Base-by-base conservation (phyloP, 1,139 yeast genomes). In the Meyerozyma sp. region DNA sequence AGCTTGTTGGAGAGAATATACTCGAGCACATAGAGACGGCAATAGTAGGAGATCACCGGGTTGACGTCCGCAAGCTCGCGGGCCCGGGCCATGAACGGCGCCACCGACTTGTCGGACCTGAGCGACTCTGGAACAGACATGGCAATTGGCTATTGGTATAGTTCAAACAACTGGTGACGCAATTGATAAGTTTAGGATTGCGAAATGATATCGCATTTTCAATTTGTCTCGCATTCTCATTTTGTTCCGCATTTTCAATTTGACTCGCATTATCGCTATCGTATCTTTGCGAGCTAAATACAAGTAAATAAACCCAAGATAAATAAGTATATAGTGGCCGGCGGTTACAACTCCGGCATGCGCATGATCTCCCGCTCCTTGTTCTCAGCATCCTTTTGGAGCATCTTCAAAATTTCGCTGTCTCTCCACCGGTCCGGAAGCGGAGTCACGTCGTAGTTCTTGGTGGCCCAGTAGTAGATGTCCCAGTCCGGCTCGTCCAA, bases 401-500 rank as follows among this genome's bases (percentile, higher is more conserved):
- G 69, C 68, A 75, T 61, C 46, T 63, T 62, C 71, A 93, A 73
- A 39, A 93, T 68, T 55, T 75, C 67, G 14, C 88, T 79, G 46
- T 82, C 60, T 59, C 81, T 73, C 96, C 96, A 91, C 56, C 77
- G 76, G 40, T 86, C 91, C 6, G 98, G 97, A 51, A 91, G 72
- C 13, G 95, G 95, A 42, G 91, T 86, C 21, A 84, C 80, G 32
- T 79, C 82, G 56, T 73, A 86, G 65, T 88, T 88, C 54, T 79
- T 77, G 7, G 97, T 89, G 21, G 95, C 96, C 98, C 98, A 93
- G 68, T 93, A 93, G 65, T 89, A 94, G 50, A 93, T 91, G 61
- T 93, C 98, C 98, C 98, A 94, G 63, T 93, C 99, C 13, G 93
- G 80, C 65, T 91, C 96, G 62, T 94, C 96, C 59, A 93, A 73